Evolutionary conservation across 2,329 filamentous ascomycete genomes (phyloP), one percentile per base, ranked within the genome.

Genomic region (Colletotrichum falcatum): DNA sequence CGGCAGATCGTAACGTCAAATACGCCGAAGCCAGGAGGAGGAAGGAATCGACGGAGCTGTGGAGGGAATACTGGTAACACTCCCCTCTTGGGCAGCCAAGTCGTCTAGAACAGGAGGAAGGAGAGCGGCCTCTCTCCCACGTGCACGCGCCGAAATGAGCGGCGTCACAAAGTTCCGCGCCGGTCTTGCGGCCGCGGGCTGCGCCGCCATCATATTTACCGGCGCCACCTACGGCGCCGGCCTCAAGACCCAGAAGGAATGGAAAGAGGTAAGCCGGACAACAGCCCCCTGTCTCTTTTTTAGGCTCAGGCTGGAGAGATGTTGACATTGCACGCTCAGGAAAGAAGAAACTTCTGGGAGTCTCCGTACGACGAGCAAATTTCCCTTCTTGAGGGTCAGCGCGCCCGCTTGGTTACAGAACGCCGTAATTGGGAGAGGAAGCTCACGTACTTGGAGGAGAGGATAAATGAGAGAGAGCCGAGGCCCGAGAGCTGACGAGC

Each of bases 191-290:
- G 85, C 85, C n/a, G 80, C 77, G 42, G 84, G 83, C 42, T 81
- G 85, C 71, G 82, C 81, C 3, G 84, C 83, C 70, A 81, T 85
- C 66, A 81, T 85, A 70, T 78, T 83, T 69, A 83, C 85, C 39
- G 84, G 85, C 68, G 77, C 82, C 54, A 79, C 84, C 56, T 86
- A 85, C 66, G 85, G 85, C 61, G 85, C 85, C 8, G 82, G 83
- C 55, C 75, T 87, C 55, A 87, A 86, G 77, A 81, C 81, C 58
- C 83, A 85, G 70, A 79, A 82, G 68, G 83, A 87, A 72, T 85
- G 81, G 74, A 77, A 80, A 72, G 77, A 84, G 74, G 84, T 85
- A 69, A 48, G 76, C 72, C 18, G 8, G 11, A 35, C 26, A 59
- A 37, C 44, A 49, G n/a, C 18, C 35, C 33, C 2, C 20, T 23